phyloP scores from a whole-genome alignment of 805 yeast genomes.

The Candida sakaeoensis region DNA sequence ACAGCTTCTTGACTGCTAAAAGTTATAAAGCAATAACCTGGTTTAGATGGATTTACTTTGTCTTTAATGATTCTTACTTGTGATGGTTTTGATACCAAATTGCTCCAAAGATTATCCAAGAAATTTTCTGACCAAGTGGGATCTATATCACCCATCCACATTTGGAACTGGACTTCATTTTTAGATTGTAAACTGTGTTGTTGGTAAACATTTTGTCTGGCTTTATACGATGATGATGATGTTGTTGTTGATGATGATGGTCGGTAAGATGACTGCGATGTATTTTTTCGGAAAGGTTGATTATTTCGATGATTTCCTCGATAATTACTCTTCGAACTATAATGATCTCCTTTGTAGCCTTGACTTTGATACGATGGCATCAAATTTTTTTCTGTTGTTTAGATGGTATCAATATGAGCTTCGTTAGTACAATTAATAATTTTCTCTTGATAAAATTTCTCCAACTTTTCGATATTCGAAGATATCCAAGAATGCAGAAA shows the following conservation, averaged over 20 bases:
- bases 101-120: conserved; percentile 65
- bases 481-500: conserved; percentile 48
- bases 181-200: conserved; percentile 7
- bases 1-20: conserved; percentile 63
- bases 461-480: conserved; percentile 22
- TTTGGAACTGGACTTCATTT: conserved; percentile 29
- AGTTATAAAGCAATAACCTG: conserved; percentile 71
- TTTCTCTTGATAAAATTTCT: conserved; percentile 8
- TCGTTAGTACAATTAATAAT: neutral
- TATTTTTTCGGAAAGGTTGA: conserved; percentile 3
- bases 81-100: conserved; percentile 59
- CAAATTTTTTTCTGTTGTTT: neutral
- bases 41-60: conserved; percentile 45
- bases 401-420: neutral
- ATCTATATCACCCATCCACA: conserved; percentile 93
- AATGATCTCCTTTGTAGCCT: conserved; percentile 3
- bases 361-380: conserved; percentile 5
- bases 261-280: neutral
- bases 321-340: neutral
- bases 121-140: conserved; percentile 75
- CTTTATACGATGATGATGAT: conserved; percentile 7
- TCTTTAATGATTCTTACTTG: conserved; percentile 70
- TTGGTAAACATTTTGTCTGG: conserved; percentile 9
- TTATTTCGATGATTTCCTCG: neutral
- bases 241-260: no score